phyloP scores from a whole-genome alignment of 73 alveolate species.

The Paramecium pentaurelia region DNA sequence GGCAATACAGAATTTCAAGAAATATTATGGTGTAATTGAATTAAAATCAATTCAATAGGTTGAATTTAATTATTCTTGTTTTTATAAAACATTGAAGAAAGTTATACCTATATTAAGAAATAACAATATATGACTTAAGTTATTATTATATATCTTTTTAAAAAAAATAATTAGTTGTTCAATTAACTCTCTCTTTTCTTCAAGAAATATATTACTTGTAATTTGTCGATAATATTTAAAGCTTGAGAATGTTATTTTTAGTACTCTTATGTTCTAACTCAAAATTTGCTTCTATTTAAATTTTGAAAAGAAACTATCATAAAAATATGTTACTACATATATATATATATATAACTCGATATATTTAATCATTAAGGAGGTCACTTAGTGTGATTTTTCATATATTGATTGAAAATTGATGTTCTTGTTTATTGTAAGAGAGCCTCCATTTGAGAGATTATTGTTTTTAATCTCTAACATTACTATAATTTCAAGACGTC shows the following conservation, averaged over 20 bases:
- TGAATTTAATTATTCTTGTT: not conserved
- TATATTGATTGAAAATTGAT: not conserved
- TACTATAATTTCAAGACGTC: not conserved
- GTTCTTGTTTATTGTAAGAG: conserved; percentile 7
- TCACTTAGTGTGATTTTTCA: not conserved
- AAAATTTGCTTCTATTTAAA: not conserved
- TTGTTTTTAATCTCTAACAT: not conserved
- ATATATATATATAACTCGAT: conserved; percentile 31
- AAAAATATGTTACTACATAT: not conserved
- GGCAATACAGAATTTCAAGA: not conserved
- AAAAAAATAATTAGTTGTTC: not conserved
- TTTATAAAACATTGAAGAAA: too few species aligned
- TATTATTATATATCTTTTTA: not conserved
- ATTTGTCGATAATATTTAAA: not conserved
- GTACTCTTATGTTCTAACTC: not conserved
- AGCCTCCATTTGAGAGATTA: conserved; percentile 19
- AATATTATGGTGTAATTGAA: not conserved
- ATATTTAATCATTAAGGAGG: not conserved
- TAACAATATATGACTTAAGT: not conserved
- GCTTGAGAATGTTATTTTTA: not conserved
- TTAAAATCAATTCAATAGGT: not conserved
- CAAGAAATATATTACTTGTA: not conserved
- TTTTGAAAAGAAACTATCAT: not conserved
- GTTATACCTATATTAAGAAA: not conserved
- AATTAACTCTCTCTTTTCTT: not conserved